phyloP scores from a whole-genome alignment of 2,329 filamentous ascomycete genomes.

The Verticillium isaacii region DNA sequence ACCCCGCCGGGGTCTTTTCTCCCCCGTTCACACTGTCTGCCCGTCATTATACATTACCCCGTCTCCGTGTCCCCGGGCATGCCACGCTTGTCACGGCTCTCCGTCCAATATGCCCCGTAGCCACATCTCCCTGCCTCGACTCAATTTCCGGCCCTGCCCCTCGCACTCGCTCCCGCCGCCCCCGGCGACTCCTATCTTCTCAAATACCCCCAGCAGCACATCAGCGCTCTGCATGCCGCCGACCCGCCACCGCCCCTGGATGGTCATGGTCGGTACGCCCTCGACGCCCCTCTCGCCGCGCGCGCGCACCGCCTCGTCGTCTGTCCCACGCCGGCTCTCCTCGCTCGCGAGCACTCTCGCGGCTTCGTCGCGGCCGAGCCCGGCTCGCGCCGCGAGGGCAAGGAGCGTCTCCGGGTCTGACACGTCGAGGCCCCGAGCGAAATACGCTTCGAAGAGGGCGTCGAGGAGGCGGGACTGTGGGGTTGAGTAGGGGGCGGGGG shows the following conservation, averaged over 20 bases:
- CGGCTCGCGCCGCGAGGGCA: slow-evolving; percentile 23
- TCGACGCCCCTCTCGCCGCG: slow-evolving; percentile 33
- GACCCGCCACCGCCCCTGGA: slow-evolving; percentile 64
- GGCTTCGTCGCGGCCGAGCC: slow-evolving; percentile 19
- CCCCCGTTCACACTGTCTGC: not conserved
- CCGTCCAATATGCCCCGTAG: not conserved
- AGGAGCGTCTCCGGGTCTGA: slow-evolving; percentile 34
- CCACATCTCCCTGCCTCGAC: slow-evolving; percentile 1
- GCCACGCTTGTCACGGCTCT: not conserved
- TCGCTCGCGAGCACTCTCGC: slow-evolving; percentile 20
- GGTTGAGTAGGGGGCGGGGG: slow-evolving; percentile 12
- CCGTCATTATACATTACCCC: not conserved
- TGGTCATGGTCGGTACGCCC: slow-evolving; percentile 70
- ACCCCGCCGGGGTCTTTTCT: too few species aligned
- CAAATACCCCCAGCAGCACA: slow-evolving; percentile 64
- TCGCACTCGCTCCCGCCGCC: slow-evolving; percentile 9
- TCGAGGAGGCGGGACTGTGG: slow-evolving; percentile 36
- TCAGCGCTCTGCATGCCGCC: slow-evolving; percentile 66
- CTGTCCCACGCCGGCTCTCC: slow-evolving; percentile 15
- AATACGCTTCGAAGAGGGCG: slow-evolving; percentile 35
- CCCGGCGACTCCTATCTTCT: slow-evolving; percentile 36
- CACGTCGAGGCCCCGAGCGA: slow-evolving; percentile 35
- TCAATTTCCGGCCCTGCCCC: not conserved
- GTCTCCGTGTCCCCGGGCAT: too few species aligned
- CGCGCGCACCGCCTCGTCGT: slow-evolving; percentile 24